A percentile compares a stretch with the other conserved stretches of the same genome.
These are phyloP conservation scores for Globisporangium paroecandrum DNA, from an alignment of 352 stramenopile species.

Conservation along the genomic window DNA sequence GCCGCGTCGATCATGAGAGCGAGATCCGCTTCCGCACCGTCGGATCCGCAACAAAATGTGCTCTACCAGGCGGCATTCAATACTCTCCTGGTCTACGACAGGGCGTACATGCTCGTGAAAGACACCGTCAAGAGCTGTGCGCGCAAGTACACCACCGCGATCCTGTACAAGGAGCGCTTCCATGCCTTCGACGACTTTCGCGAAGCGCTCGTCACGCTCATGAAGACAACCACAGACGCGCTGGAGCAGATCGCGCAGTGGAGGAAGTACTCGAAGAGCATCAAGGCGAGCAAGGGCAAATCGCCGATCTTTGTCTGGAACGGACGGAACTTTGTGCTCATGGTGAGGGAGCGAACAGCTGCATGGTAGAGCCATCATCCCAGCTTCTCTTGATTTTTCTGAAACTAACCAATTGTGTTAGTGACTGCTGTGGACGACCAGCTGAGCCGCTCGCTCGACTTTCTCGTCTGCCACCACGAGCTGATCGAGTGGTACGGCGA, in stretches of 20 bases:
- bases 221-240: constrained; percentile 26
- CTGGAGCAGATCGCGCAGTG: constrained; percentile 43
- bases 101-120: constrained; percentile 20
- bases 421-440: constrained; percentile 13
- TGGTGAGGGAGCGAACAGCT: constrained; percentile 14
- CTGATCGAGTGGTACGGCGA: constrained; percentile 69
- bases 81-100: constrained; percentile 39
- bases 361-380: constrained; percentile 3
- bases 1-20: constrained; percentile 18
- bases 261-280: constrained; percentile 17
- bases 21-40: constrained; percentile 11
- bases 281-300: neutral
- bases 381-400: constrained; percentile 7
- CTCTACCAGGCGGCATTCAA: constrained; percentile 33
- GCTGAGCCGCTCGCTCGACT: constrained; percentile 54
- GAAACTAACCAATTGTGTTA: neutral
- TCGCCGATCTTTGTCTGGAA: constrained; percentile 50
- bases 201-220: constrained; percentile 26
- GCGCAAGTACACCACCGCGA: constrained; percentile 33
- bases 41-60: constrained; percentile 18
- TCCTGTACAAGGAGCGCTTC: constrained; percentile 58
- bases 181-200: constrained; percentile 58
- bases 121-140: constrained; percentile 15
- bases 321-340: constrained; percentile 41
- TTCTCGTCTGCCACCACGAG: constrained; percentile 27